Conservation (phyloP, 345 rosid species). For the Eucalyptus pumila region DNA sequence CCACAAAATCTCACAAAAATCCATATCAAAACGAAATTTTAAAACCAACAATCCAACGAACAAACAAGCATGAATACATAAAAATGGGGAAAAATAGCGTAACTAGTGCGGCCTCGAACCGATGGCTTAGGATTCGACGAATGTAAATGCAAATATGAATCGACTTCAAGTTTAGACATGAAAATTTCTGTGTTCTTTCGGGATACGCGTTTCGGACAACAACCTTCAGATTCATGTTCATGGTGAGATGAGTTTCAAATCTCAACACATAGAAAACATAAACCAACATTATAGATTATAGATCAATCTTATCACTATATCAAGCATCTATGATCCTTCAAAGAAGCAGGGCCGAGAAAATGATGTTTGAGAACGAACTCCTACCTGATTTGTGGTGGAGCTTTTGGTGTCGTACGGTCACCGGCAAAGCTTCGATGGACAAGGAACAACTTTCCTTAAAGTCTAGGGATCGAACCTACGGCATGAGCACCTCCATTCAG, state of each 20-base stretch:
- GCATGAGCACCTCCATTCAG: too few relatives aligned
- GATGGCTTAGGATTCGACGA: neutral
- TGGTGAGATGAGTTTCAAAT: neutral
- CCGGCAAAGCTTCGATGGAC: too few relatives aligned
- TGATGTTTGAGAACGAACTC: too few relatives aligned
- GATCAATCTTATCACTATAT: neutral
- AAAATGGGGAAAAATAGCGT: neutral
- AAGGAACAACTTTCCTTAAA: too few relatives aligned
- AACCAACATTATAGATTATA: neutral
- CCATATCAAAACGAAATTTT: neutral
- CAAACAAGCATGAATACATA: neutral
- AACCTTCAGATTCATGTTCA: neutral
- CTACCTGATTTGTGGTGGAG: too few relatives aligned
- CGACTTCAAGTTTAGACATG: neutral
- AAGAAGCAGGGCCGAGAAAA: too few relatives aligned
- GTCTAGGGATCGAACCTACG: too few relatives aligned
- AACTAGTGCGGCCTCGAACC: neutral
- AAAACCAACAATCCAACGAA: neutral
- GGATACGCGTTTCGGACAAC: neutral
- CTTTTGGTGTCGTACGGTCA: too few relatives aligned
- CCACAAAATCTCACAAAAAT: neutral
- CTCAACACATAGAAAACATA: neutral
- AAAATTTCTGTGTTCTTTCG: neutral
- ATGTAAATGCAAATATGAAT: neutral
- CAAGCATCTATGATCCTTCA: neutral